These are phyloP conservation scores for Colletotrichum neosansevieriae DNA, from an alignment of 2,329 filamentous ascomycete genomes.

Conservation along the genomic window DNA sequence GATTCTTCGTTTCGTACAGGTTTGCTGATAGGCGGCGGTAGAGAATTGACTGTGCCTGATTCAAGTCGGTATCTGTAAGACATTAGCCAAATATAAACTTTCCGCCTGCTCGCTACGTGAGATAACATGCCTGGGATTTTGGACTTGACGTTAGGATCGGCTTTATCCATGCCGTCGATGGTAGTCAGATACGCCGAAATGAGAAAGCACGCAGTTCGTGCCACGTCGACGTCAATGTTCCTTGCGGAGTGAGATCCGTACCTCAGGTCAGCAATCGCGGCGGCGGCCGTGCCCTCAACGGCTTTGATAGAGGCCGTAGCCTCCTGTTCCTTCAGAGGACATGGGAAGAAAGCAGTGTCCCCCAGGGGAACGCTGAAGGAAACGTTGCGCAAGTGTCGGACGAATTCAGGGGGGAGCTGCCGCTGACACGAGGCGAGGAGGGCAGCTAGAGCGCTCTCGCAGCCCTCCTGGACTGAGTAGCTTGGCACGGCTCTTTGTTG, in stretches of 20 bases:
- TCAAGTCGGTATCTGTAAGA: slow-evolving; percentile 70
- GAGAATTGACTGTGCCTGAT: slow-evolving; percentile 72
- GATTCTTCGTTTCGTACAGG: slow-evolving; percentile 71
- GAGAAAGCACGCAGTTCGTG: slow-evolving; percentile 65
- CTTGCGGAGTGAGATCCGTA: slow-evolving; percentile 54
- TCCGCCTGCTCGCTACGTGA: background rate
- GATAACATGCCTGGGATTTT: slow-evolving; percentile 39
- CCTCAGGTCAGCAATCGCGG: slow-evolving; percentile 68
- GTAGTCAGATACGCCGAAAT: slow-evolving; percentile 70
- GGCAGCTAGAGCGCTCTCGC: slow-evolving; percentile 46
- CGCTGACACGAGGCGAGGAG: slow-evolving; percentile 45
- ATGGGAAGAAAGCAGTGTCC: slow-evolving; percentile 53
- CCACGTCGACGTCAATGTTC: slow-evolving; percentile 64
- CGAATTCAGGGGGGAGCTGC: slow-evolving; percentile 50
- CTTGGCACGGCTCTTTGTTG: slow-evolving; percentile 32
- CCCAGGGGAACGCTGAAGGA: slow-evolving; percentile 48
- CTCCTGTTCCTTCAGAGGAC: slow-evolving; percentile 56
- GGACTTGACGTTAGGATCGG: slow-evolving; percentile 58
- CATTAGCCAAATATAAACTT: background rate
- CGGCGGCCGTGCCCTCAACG: slow-evolving; percentile 69
- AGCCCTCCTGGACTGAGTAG: slow-evolving; percentile 50
- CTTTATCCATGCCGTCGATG: slow-evolving; percentile 64
- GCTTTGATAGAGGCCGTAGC: slow-evolving; percentile 64
- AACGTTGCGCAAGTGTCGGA: slow-evolving; percentile 45
- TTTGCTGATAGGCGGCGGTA: slow-evolving; percentile 76